Base-by-base conservation (phyloP, 305 asterid species). In the Solanum chacoense region DNA sequence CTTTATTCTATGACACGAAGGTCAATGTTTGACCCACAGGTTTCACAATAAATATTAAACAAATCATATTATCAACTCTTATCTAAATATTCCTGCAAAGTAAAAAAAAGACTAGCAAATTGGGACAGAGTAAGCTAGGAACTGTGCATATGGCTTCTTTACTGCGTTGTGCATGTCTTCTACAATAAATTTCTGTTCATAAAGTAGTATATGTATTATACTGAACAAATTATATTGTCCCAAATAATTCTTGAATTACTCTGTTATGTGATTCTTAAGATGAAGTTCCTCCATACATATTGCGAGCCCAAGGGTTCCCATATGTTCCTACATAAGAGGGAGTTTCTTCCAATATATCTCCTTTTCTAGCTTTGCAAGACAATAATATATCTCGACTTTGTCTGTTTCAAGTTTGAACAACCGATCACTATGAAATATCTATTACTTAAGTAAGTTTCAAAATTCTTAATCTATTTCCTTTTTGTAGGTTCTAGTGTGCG, bases 401-500 rank as follows among this genome's bases (percentile, higher is more conserved):
- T 55, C 72, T 84, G 87, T 84, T 84, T 84, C 74, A 55, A 84
- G 13, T 84, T 84, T 84, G 74, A 55, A 84, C 32, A 20, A 84
- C 32, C 9, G 45, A 50, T 22, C 73, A 32, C 31, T 45, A 81
- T 31, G 22, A 84, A 84, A 84, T 50, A 50, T 31, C 40, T 55
- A 1, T 29, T 45, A 45, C 71, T 50, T 40, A 59, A 29, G 73
- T 83, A 50, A 55, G 87, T 84, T 32, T 0, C 32, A 29, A 32
- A 29, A 84, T 55, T 84, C 87, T 31, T 20, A 32, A 22, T 90
- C 77, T 91, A 50, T 84, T 50, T 32, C 18, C 80, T 36, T 91
- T 88, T 78, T 92, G 77, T 98, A 97, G 98, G 92, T 96, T 92
- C 93, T 97, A 80, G 97, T 95, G 32, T 97, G 98, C 78, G 99